Evolutionary conservation across 106 monocot genomes (phyloP).

Genomic region (Allium sativum): DNA sequence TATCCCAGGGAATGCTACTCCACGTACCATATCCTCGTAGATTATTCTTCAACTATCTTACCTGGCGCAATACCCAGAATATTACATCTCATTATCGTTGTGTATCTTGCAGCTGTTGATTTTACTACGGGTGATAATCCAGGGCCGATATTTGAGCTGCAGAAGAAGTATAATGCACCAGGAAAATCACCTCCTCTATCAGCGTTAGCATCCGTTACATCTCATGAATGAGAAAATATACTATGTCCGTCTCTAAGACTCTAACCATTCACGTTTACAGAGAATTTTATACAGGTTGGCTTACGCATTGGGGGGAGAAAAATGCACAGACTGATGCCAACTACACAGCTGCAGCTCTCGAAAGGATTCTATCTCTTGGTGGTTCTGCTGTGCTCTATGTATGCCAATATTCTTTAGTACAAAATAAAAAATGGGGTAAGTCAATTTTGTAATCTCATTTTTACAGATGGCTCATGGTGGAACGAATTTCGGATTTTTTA

Average conservation of each 20-base stretch:
- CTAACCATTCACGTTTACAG: slow-evolving; percentile 25
- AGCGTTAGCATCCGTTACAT: slow-evolving; percentile 35
- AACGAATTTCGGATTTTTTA: slow-evolving; percentile 93
- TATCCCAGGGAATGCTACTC: too few species aligned
- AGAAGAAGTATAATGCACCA: slow-evolving; percentile 80
- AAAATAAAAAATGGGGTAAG: background rate
- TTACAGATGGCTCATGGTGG: slow-evolving; percentile 98
- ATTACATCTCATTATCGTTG: too few species aligned
- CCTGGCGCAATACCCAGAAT: too few species aligned
- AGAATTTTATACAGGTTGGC: slow-evolving; percentile 99
- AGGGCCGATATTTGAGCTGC: slow-evolving; percentile 71
- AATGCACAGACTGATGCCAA: slow-evolving; percentile 62
- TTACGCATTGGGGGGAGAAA: slow-evolving; percentile 92
- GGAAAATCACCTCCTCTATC: slow-evolving; percentile 92
- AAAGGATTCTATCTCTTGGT: slow-evolving; percentile 70
- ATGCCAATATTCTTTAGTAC: slow-evolving; percentile 9
- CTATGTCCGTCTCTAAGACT: background rate
- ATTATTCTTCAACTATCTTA: too few species aligned
- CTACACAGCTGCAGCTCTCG: slow-evolving; percentile 45
- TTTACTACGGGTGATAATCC: slow-evolving; percentile 88
- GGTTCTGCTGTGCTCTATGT: slow-evolving; percentile 97
- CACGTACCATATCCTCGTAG: too few species aligned
- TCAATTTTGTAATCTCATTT: background rate
- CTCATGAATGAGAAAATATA: background rate
- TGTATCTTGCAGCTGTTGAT: slow-evolving; percentile 69